These are phyloP conservation scores for Xanthoconium separans DNA, from an alignment of 1,284 basidiomycete species.

Conservation along the genomic window DNA sequence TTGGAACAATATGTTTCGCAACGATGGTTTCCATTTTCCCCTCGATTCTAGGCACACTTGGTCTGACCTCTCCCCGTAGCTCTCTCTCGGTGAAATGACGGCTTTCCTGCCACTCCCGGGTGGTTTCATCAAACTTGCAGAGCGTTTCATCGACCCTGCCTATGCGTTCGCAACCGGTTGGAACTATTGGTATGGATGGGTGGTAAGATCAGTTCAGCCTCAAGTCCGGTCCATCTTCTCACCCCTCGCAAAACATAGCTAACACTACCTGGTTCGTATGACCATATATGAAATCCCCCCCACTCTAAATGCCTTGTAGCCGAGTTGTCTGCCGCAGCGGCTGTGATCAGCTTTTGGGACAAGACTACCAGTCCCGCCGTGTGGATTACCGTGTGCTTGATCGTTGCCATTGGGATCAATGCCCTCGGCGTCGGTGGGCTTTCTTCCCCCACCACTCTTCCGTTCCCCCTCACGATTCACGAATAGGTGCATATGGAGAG, in stretches of 20 bases:
- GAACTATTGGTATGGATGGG: slow-evolving; percentile 69
- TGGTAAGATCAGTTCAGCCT: slow-evolving; percentile 37
- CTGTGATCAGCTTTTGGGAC: slow-evolving; percentile 63
- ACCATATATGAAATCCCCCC: background rate
- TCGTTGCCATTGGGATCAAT: slow-evolving; percentile 65
- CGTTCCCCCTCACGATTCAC: background rate
- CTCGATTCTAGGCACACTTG: background rate
- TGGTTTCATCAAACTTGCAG: slow-evolving; percentile 67
- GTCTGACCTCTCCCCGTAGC: slow-evolving; percentile 10
- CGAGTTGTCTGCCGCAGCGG: slow-evolving; percentile 63
- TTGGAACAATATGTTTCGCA: slow-evolving; percentile 37
- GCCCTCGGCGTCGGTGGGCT: slow-evolving; percentile 48
- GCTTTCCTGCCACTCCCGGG: slow-evolving; percentile 46
- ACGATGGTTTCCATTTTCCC: slow-evolving; percentile 22
- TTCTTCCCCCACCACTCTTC: background rate
- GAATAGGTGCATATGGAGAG: slow-evolving; percentile 48
- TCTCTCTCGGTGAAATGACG: slow-evolving; percentile 36
- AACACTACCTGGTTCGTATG: slow-evolving; percentile 26
- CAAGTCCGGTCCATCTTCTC: background rate
- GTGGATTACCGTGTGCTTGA: slow-evolving; percentile 64
- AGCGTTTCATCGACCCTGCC: slow-evolving; percentile 69
- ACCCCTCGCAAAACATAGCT: slow-evolving; percentile 12
- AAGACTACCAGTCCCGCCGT: slow-evolving; percentile 55
- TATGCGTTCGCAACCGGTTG: slow-evolving; percentile 68
- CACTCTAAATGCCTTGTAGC: slow-evolving; percentile 33